A percentile compares a stretch with the other conserved stretches of the same genome.
These are phyloP conservation scores for Xylaria intraflava DNA, from an alignment of 495 filamentous ascomycete genomes.

Conservation along the genomic window DNA sequence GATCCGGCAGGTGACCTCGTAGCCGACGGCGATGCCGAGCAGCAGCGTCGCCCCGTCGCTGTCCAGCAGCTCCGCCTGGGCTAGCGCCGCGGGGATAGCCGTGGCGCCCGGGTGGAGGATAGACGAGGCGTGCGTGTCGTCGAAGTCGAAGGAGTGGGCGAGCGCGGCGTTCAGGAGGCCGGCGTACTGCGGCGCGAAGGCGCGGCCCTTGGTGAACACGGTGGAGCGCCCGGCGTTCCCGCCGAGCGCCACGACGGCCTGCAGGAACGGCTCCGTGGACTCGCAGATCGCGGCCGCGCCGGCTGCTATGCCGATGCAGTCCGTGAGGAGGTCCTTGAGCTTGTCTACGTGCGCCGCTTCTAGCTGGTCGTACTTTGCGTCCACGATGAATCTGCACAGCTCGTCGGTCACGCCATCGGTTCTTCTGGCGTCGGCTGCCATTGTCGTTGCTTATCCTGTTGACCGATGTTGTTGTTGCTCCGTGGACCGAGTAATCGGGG, in stretches of 20 bases:
- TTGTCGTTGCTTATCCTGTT: too few relatives aligned
- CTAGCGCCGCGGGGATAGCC: slow-evolving; percentile 8
- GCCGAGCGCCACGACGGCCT: slow-evolving; percentile 7
- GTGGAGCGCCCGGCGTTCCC: slow-evolving; percentile 6
- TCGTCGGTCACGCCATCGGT: not conserved
- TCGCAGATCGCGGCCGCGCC: slow-evolving; percentile 5
- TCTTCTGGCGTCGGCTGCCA: not conserved
- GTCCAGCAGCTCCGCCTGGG: slow-evolving; percentile 5
- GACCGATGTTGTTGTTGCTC: too few relatives aligned
- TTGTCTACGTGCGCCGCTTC: not conserved
- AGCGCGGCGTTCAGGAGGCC: slow-evolving; percentile 9
- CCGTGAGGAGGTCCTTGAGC: slow-evolving; percentile 10
- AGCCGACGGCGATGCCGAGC: slow-evolving; percentile 11
- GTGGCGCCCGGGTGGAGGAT: slow-evolving; percentile 10
- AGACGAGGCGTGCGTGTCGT: slow-evolving; percentile 12
- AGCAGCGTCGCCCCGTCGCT: slow-evolving; percentile 4
- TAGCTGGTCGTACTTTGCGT: slow-evolving; percentile 1
- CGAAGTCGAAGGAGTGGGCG: slow-evolving; percentile 14
- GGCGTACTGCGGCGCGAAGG: slow-evolving; percentile 11
- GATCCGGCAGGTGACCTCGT: slow-evolving; percentile 12
- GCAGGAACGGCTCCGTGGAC: slow-evolving; percentile 8
- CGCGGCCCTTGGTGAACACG: slow-evolving; percentile 10
- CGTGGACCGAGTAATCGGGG: too few relatives aligned
- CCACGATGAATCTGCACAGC: slow-evolving; percentile 3
- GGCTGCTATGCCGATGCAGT: slow-evolving; percentile 6